A percentile compares a stretch with the other conserved stretches of the same genome.
Evolutionary conservation across 306 rosid genomes (phyloP).

Genomic region (Castanea crenata): DNA sequence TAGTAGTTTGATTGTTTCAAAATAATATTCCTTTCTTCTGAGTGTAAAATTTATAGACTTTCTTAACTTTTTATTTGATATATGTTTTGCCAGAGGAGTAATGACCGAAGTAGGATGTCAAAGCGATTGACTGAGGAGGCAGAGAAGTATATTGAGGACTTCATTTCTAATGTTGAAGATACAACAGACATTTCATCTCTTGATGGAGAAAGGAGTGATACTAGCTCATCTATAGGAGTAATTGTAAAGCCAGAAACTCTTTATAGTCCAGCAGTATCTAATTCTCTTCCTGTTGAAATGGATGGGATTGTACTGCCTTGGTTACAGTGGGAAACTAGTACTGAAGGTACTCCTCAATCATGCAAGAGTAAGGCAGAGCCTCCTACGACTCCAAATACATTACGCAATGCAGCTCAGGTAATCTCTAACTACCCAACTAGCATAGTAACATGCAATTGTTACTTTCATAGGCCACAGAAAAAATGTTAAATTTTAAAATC

Average conservation of each 20-base stretch:
- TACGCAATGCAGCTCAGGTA: neutral
- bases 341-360: slow-evolving; percentile 50
- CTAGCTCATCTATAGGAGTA: slow-evolving; percentile 88
- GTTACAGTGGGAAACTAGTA: slow-evolving; percentile 91
- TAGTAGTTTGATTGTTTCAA: slow-evolving; percentile 1
- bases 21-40: neutral
- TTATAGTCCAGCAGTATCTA: slow-evolving; percentile 40
- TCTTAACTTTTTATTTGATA: slow-evolving; percentile 4
- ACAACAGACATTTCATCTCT: slow-evolving; percentile 90
- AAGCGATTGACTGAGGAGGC: slow-evolving; percentile 84
- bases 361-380: slow-evolving; percentile 37
- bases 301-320: slow-evolving; percentile 87
- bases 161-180: slow-evolving; percentile 92
- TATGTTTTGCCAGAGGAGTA: slow-evolving; percentile 64
- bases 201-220: slow-evolving; percentile 95
- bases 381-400: slow-evolving; percentile 44
- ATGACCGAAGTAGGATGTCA: slow-evolving; percentile 70
- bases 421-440: neutral
- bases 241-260: slow-evolving; percentile 47
- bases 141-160: slow-evolving; percentile 87
- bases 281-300: slow-evolving; percentile 60
- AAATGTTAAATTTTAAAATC: neutral
- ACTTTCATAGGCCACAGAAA: too few species aligned
- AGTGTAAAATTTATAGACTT: slow-evolving; percentile 6
- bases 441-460: neutral